Evolutionary conservation across 495 filamentous ascomycete species (phyloP).

Genomic region (Lineolata rhizophorae): DNA sequence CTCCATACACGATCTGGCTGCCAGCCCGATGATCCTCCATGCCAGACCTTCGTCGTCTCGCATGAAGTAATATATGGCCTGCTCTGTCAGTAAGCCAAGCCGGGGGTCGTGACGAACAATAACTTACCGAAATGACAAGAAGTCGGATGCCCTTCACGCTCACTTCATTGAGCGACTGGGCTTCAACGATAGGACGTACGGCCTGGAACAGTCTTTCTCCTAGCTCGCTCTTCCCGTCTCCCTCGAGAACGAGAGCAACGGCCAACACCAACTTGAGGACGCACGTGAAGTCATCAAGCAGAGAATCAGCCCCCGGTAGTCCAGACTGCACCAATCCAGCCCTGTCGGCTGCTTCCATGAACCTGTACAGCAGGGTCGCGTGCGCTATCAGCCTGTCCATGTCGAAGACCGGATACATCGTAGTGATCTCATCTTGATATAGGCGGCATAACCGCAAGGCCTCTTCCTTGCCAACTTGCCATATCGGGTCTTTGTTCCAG

Average conservation of each 20-base stretch:
- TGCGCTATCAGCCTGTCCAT: constrained; percentile 44
- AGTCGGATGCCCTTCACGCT: constrained; percentile 51
- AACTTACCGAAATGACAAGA: constrained; percentile 42
- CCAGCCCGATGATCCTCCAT: constrained; percentile 59
- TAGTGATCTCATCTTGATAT: constrained; percentile 64
- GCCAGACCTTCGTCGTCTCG: constrained; percentile 59
- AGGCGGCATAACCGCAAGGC: constrained; percentile 46
- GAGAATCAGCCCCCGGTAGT: constrained; percentile 32
- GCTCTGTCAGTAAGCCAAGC: background rate
- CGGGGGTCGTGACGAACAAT: background rate
- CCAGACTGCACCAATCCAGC: constrained; percentile 33
- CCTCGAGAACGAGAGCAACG: constrained; percentile 48
- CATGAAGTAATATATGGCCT: constrained; percentile 74
- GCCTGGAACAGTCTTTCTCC: constrained; percentile 47
- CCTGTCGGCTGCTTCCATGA: constrained; percentile 42
- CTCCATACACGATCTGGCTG: constrained; percentile 55
- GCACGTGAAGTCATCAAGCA: constrained; percentile 45
- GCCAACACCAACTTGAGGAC: constrained; percentile 64
- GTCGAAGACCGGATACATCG: constrained; percentile 68
- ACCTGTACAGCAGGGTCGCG: constrained; percentile 40
- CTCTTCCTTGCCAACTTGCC: constrained; percentile 48
- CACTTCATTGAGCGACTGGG: constrained; percentile 40
- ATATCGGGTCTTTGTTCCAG: constrained; percentile 48
- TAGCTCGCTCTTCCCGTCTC: constrained; percentile 50
- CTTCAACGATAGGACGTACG: constrained; percentile 45